A percentile compares a stretch with the other conserved stretches of the same genome.
phyloP scores from a whole-genome alignment of 257 asterid species.

The Solanum ahanhuiri region DNA sequence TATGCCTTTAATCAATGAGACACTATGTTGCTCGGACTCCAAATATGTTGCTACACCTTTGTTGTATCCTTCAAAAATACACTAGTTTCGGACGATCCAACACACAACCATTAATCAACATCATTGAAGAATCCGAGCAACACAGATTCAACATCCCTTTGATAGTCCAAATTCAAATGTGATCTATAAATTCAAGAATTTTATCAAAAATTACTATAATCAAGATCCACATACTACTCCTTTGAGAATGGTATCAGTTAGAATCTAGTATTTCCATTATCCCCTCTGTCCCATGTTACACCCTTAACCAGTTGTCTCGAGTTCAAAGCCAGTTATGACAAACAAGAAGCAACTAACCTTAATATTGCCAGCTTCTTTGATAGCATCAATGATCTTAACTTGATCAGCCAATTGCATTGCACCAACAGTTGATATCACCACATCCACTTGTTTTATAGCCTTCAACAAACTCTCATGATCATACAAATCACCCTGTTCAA shows the following conservation, averaged over 20 bases:
- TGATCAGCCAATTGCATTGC: slow-evolving; percentile 41
- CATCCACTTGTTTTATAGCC: slow-evolving; percentile 62
- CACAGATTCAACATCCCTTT: neutral
- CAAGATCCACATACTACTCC: neutral
- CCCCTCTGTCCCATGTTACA: neutral
- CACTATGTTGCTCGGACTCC: neutral
- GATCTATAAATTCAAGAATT: neutral
- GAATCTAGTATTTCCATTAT: neutral
- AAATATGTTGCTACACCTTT: neutral
- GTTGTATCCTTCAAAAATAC: neutral
- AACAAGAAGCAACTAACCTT: slow-evolving; percentile 23
- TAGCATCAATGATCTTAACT: slow-evolving; percentile 50
- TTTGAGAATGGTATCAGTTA: no score
- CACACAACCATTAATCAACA: neutral
- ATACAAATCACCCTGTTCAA: slow-evolving; percentile 44
- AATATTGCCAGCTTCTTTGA: slow-evolving; percentile 64
- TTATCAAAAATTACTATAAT: neutral
- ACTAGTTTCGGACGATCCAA: neutral
- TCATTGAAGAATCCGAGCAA: neutral
- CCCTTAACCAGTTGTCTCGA: neutral
- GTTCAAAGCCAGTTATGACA: neutral
- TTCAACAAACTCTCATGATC: slow-evolving; percentile 52
- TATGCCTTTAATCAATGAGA: neutral
- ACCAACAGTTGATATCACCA: slow-evolving; percentile 57
- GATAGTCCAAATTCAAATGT: neutral